Evolutionary conservation across 306 rosid species (phyloP), one percentile per base, ranked within the genome.

Genomic region (Aeschynomene evenia): DNA sequence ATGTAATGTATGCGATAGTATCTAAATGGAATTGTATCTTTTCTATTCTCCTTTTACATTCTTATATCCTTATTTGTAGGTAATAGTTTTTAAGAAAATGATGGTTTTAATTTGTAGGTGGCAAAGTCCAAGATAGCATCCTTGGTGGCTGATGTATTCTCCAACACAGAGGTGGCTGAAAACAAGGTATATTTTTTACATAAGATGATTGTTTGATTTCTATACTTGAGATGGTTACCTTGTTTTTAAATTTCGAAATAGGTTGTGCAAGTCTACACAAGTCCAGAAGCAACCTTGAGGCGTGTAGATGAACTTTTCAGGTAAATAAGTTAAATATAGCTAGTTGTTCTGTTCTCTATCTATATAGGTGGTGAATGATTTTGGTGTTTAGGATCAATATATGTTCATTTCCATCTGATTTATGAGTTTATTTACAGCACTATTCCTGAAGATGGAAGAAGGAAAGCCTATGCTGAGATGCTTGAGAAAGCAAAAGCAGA

Each of bases 1-100:
- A 94, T 94, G 98, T 87, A 94, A 94, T 93, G 98, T 89, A 90
- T 92, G 96, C 91, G 65, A 78, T 85, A 85, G 52, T 79, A 53
- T 85, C 86, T 64, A 24, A 72, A 63, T 73, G 82, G 36, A 72
- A 65, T 74, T 63, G 66, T 40, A 39, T 67, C 29, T 63, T 40
- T 11, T 24, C 56, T 28, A 15, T 21, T 39, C 43, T 57, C 65
- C 33, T 15, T 56, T 49, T 48, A 37, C 42, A n/a, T 62, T 56
- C 73, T 58, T 77, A 55, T 66, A 66, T 52, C 57, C 68, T 24
- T 37, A 58, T 56, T 36, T 19, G 29, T 36, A 5, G 20, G 42
- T 24, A 26, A 68, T 70, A 37, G n/a, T 29, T 18, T 63, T 63
- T 52, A 37, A 8, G 54, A 63, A 63, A 75, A 39, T 58, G 48